Evolutionary conservation across 2,329 filamentous ascomycete species (phyloP).

Genomic region (Cladophialophora exuberans): DNA sequence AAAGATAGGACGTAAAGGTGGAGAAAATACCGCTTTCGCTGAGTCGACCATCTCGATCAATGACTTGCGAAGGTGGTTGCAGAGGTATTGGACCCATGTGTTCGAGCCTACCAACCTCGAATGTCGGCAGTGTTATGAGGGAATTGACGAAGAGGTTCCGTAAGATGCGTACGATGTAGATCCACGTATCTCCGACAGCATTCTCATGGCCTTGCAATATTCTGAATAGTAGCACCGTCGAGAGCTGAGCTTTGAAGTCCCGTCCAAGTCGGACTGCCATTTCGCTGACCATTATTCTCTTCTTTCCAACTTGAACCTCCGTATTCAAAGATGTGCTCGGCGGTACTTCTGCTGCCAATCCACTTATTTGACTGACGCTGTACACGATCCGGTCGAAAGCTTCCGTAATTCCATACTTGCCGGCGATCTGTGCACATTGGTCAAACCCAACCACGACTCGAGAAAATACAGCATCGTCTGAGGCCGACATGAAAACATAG

Average conservation of each 20-base stretch:
- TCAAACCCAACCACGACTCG: conserved; percentile 93
- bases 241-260: conserved; percentile 90
- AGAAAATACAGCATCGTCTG: conserved; percentile 92
- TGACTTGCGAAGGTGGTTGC: conserved; percentile 87
- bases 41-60: conserved; percentile 79
- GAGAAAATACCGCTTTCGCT: conserved; percentile 87
- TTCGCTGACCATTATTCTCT: conserved; percentile 97
- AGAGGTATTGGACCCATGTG: conserved; percentile 81
- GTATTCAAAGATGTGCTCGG: conserved; percentile 90
- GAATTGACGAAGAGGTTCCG: conserved; percentile 96
- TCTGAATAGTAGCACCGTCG: conserved; percentile 92
- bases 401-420: conserved; percentile 79
- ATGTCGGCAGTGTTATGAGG: conserved; percentile 69
- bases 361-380: conserved; percentile 87
- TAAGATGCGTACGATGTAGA: conserved; percentile 84
- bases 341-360: conserved; percentile 72
- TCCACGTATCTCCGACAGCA: conserved; percentile 64
- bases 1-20: conserved; percentile 93
- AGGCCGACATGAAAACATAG: conserved; percentile 98
- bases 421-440: conserved; percentile 91
- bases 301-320: conserved; percentile 82
- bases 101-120: conserved; percentile 42
- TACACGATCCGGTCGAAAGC: conserved; percentile 92
- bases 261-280: conserved; percentile 93
- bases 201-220: conserved; percentile 84